A percentile compares a stretch with the other conserved stretches of the same genome.
phyloP scores from a whole-genome alignment of 805 yeast genomes.

The Starmera quercuum region DNA sequence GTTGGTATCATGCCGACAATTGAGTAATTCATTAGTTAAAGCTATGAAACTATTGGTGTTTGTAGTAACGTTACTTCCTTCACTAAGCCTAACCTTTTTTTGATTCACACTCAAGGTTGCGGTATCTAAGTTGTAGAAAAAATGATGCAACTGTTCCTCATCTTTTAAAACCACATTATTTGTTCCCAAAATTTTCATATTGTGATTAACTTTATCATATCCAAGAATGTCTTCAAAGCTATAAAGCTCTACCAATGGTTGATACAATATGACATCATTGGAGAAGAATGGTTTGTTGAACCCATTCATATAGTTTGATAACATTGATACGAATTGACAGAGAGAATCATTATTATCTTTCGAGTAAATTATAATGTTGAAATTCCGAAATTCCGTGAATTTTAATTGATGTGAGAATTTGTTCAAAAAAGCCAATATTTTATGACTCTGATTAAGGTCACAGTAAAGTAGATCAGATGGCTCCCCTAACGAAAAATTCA shows the following conservation, averaged over 20 bases:
- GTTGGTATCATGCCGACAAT: conserved; percentile 20
- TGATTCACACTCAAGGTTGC: conserved; percentile 22
- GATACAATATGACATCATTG: conserved; percentile 32
- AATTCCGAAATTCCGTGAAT: conserved; percentile 30
- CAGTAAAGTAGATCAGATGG: conserved; percentile 14
- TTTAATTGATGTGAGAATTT: conserved; percentile 25
- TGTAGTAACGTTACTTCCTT: conserved; percentile 11
- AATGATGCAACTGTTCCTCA: conserved; percentile 49
- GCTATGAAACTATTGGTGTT: conserved; percentile 16
- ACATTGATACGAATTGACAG: conserved; percentile 34
- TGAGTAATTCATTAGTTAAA: conserved; percentile 5
- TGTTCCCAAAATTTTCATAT: conserved; percentile 51
- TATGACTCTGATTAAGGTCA: conserved; percentile 16
- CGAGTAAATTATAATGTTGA: conserved; percentile 31
- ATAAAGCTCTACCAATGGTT: conserved; percentile 58
- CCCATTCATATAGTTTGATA: conserved; percentile 31
- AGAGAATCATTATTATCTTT: conserved; percentile 31
- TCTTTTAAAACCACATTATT: conserved; percentile 58
- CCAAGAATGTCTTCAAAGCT: conserved; percentile 37
- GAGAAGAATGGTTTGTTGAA: conserved; percentile 34
- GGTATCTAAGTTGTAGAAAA: conserved; percentile 51
- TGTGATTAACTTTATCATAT: conserved; percentile 10
- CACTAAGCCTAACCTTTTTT: conserved; percentile 6
- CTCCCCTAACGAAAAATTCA: conserved; percentile 16
- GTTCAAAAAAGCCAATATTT: conserved; percentile 21